Base-by-base conservation (phyloP, 164 flowering plant species). In the Magnolia changhungtana region DNA sequence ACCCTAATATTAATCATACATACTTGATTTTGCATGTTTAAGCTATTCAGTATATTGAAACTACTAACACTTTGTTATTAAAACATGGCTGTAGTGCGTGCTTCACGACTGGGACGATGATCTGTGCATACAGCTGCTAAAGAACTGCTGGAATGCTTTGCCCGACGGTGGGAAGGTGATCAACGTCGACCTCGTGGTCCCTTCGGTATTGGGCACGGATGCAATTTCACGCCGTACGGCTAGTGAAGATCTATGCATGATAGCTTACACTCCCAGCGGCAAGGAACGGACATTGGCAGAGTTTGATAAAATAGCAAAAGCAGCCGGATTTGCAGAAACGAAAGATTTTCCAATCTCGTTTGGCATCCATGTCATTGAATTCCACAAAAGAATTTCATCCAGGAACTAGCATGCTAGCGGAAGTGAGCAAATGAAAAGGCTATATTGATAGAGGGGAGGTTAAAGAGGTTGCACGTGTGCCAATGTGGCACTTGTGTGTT, bases 101-200 rank as follows among this genome's bases (percentile, higher is more conserved):
- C 83, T 83, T 49, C 83, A 86, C 61, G n/a, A 55, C 71, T 83
- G 80, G 83, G 72, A 70, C 23, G 89, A 86, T n/a, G 82, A 83
- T 14, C 72, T 76, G 16, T 84, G 87, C 80, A 0, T 83, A 20
- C 72, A 77, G 76, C 9, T 85, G 49, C 77, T 83, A 13, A 80
- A 76, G 49, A 84, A 86, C 63, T 81, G 89, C 74, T 79, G 75
- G 67, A 67, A 79, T 29, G 78, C 83, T 7, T 37, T 85, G n/a
- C 83, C 85, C 2, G 73, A 75, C 2, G 20, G 68, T n/a, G 86
- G 85, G 20, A 82, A 84, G 74, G 84, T 87, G 73, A 77, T 86
- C 3, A 58, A 73, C 9, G 83, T 86, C 20, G 89, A 84, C 18
- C 1, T 76, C 37, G 76, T 82, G 1, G 51, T 81, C 19, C 84